Percentiles rank a stretch among this genome's conserved stretches.
Evolutionary conservation across 331 rosid species (phyloP).

Genomic region (Acacia pycnantha): DNA sequence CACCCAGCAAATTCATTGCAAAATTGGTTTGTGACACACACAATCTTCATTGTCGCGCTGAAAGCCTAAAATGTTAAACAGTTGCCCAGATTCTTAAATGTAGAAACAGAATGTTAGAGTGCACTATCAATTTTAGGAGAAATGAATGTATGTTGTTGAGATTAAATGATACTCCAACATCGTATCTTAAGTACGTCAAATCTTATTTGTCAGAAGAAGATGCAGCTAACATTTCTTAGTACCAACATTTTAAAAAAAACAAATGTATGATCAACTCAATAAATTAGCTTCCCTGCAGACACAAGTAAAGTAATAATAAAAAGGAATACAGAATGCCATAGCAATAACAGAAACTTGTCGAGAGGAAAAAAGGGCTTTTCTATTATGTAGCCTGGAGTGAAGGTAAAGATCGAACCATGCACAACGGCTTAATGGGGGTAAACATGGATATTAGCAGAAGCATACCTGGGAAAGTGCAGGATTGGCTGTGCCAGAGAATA

Average conservation of each 20-base stretch:
- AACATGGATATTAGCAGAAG: neutral
- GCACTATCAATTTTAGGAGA: neutral
- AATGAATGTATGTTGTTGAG: neutral
- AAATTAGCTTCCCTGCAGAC: neutral
- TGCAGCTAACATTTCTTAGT: neutral
- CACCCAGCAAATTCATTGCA: neutral
- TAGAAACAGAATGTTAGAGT: neutral
- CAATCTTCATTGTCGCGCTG: neutral
- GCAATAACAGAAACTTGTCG: neutral
- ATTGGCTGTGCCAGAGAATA: slow-evolving; percentile 91
- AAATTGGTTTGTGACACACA: neutral
- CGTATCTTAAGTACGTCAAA: neutral
- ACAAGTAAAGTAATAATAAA: neutral
- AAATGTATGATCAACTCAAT: neutral
- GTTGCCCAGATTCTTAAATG: slow-evolving; percentile 3
- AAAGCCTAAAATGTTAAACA: neutral
- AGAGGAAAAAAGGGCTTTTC: neutral
- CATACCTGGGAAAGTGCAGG: slow-evolving; percentile 94
- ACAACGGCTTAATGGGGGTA: neutral
- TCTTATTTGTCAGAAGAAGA: neutral
- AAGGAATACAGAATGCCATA: neutral
- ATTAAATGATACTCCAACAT: neutral
- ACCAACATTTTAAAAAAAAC: neutral
- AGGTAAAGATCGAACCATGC: neutral
- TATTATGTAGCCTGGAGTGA: neutral